These are phyloP conservation scores for Metarhizium brunneum DNA, from an alignment of 2,329 filamentous ascomycete genomes.

Conservation along the genomic window DNA sequence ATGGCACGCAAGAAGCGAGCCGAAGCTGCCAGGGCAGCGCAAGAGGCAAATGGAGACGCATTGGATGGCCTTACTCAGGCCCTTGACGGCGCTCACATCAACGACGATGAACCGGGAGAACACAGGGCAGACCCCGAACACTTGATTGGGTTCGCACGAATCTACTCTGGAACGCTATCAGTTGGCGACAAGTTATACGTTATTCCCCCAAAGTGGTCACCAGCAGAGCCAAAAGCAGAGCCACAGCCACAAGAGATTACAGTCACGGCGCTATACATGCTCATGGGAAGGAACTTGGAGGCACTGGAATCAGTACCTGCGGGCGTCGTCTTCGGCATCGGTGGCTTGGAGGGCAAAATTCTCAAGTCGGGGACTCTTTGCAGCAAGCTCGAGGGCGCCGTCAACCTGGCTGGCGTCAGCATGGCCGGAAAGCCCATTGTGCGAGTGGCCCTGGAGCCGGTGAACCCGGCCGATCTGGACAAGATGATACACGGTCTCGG, in stretches of 20 bases:
- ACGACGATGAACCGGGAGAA: conserved; percentile 42
- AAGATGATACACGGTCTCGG: conserved; percentile 89
- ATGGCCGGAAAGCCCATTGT: conserved; percentile 85
- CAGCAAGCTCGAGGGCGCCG: conserved; percentile 73
- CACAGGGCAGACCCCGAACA: conserved; percentile 69
- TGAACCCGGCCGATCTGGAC: conserved; percentile 79
- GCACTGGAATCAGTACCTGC: conserved; percentile 76
- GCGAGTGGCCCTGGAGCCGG: conserved; percentile 87
- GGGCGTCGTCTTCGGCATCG: conserved; percentile 91
- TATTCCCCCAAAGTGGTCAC: conserved; percentile 85
- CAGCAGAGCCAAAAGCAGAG: conserved; percentile 60
- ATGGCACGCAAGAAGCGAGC: conserved; percentile 81
- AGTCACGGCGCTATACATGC: conserved; percentile 80
- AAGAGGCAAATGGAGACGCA: conserved; percentile 39
- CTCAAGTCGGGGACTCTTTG: conserved; percentile 92
- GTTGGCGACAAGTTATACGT: conserved; percentile 91
- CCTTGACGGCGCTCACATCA: conserved; percentile 51
- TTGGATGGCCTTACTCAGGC: conserved; percentile 49
- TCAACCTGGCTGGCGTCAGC: conserved; percentile 80
- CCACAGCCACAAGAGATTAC: conserved; percentile 75
- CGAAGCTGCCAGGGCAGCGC: conserved; percentile 67
- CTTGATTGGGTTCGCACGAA: conserved; percentile 85
- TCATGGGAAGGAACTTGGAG: conserved; percentile 90
- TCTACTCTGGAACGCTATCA: conserved; percentile 83
- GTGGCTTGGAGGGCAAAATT: conserved; percentile 84